These are phyloP conservation scores for Silene latifolia DNA, from an alignment of 148 eudicot species.

Conservation along the genomic window DNA sequence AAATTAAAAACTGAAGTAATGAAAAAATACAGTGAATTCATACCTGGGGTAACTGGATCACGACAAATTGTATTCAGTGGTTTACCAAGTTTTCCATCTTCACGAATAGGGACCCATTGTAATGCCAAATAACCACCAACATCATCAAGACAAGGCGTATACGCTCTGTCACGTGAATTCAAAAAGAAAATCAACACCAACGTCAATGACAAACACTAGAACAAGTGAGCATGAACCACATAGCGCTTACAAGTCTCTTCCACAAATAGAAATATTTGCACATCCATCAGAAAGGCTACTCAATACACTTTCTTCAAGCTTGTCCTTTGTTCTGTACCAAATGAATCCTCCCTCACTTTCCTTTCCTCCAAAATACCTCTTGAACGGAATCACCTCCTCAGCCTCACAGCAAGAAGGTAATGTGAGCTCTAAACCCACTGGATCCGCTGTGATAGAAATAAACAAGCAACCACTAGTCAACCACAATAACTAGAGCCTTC, in stretches of 20 bases:
- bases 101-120: conserved; percentile 84
- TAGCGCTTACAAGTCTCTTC: conserved; percentile 54
- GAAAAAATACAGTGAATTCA: background rate
- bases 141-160: conserved; percentile 80
- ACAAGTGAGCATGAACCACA: background rate
- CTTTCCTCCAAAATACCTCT: conserved; percentile 82
- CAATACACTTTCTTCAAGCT: conserved; percentile 49
- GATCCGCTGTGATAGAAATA: conserved; percentile 56
- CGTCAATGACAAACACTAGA: conserved; percentile 3
- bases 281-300: conserved; percentile 37
- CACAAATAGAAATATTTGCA: conserved; percentile 53
- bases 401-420: conserved; percentile 78
- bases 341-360: conserved; percentile 78
- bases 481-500: background rate
- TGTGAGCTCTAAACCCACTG: conserved; percentile 65
- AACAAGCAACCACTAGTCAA: background rate
- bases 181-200: conserved; percentile 10
- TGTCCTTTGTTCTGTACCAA: conserved; percentile 72
- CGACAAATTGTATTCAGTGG: conserved; percentile 62
- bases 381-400: conserved; percentile 55
- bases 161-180: conserved; percentile 47
- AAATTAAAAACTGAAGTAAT: conserved; percentile 2
- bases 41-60: conserved; percentile 82
- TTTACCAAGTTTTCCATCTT: conserved; percentile 73
- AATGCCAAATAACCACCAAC: conserved; percentile 82